Evolutionary conservation across 2,329 filamentous ascomycete species (phyloP), one percentile per base, ranked within the genome.

Genomic region (Phaeosphaeriaceae sp.): DNA sequence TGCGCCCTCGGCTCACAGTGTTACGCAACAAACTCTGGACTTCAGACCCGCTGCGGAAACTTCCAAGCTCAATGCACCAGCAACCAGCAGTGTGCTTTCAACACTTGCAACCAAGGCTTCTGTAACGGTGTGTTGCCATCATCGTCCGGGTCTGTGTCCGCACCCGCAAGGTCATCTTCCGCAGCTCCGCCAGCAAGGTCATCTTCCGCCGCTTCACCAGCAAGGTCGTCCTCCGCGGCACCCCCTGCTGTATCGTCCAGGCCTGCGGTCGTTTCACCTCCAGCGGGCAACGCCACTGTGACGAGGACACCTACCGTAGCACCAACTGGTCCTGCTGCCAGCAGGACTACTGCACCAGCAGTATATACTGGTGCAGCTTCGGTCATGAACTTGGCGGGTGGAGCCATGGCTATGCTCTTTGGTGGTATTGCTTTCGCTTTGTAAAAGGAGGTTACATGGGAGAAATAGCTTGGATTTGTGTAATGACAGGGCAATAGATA

Each of bases 331-430:
- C 51, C 54, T 1, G 45, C 59, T 2, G 54, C 63, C 1, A 62
- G 51, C 24, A 51, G 31, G 11, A 36, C 31, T 36, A 7, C 31
- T 36, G 31, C 53, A 9, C 19, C 55, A 11, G 51, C 51, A n/a
- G 17, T 45, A n/a, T 69, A 61, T 45, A 67, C 66, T 13, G 66
- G 66, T 52, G 66, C 62, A 27, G 66, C 64, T 3, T 53, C 61
- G 0, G 53, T 58, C 13, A 48, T 42, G 19, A 57, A 56, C 2
- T 44, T 62, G 1, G 56, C 57, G 1, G 51, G 58, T 17, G 58
- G 63, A 44, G 49, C 56, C 2, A 51, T 65, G 53, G 64, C 60
- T 1, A 20, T 65, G 11, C 51, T 58, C 7, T 45, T 67, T 7
- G 60, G 64, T 27, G 56, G 50, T 36, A 46, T 56, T 36, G 62